phyloP scores from a whole-genome alignment of 2,329 filamentous ascomycete genomes.

The Allantophomopsis cytisporea region DNA sequence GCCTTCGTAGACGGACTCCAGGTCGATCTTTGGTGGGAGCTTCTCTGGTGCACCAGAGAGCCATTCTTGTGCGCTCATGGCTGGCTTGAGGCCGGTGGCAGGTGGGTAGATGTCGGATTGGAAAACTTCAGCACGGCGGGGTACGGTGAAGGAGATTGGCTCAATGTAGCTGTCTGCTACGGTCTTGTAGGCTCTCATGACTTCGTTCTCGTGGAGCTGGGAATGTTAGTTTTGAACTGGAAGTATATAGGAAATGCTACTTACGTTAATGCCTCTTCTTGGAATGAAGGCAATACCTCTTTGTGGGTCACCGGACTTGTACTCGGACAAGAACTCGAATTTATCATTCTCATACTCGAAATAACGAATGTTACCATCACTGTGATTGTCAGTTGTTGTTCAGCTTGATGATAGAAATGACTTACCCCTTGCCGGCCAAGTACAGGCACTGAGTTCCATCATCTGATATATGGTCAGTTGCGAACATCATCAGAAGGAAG shows the following conservation, averaged over 20 bases:
- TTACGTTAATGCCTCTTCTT: slow-evolving; percentile 82
- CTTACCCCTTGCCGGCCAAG: slow-evolving; percentile 90
- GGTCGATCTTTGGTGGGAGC: slow-evolving; percentile 80
- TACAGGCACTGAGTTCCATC: slow-evolving; percentile 92
- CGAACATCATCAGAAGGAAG: slow-evolving; percentile 7
- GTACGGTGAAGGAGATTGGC: slow-evolving; percentile 94
- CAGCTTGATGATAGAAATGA: slow-evolving; percentile 4
- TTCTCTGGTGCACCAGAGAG: slow-evolving; percentile 64
- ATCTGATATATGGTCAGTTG: slow-evolving; percentile 28
- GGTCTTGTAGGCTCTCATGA: slow-evolving; percentile 94
- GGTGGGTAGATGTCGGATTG: slow-evolving; percentile 96
- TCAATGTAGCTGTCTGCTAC: slow-evolving; percentile 91
- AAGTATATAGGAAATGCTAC: slow-evolving; percentile 12
- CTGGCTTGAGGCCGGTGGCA: slow-evolving; percentile 65
- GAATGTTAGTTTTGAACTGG: slow-evolving; percentile 7
- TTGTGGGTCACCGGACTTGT: slow-evolving; percentile 94
- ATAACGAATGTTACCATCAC: slow-evolving; percentile 97
- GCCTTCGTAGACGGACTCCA: slow-evolving; percentile 85
- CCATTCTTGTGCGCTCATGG: slow-evolving; percentile 73
- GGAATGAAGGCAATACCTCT: slow-evolving; percentile 89
- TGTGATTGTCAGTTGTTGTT: slow-evolving; percentile 20
- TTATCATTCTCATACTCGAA: slow-evolving; percentile 98
- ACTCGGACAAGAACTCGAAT: slow-evolving; percentile 92
- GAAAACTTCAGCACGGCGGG: slow-evolving; percentile 84
- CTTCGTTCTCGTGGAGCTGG: slow-evolving; percentile 84